Evolutionary conservation across 78 protist genomes (phyloP), one percentile per base, ranked within the genome.

Genomic region (Dictyostelium brefeldianum): DNA sequence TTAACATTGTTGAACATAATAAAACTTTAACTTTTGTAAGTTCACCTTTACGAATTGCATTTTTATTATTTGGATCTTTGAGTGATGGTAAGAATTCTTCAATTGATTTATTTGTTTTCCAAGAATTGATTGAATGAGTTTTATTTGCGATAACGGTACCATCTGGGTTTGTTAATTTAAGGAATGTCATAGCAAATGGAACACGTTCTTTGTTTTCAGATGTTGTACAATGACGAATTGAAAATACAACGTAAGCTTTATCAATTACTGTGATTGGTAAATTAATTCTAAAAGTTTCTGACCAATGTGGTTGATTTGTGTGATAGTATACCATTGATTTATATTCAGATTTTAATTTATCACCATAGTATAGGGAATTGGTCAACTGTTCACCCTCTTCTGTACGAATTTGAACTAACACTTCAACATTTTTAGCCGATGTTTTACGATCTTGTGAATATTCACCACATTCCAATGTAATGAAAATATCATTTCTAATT

Each of bases 381-480:
- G 36, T 70, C 0, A 80, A 31, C 10, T 78, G 50, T 25, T 89
- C 89, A 59, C 94, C 94, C 14, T 75, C 81, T 46, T 80, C 94
- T 0, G 50, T 31, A 27, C 94, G 69, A 22, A 79, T 70, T 65
- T 89, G 94, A 6, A 89, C 89, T 11, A 81, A 41, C 1, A 89
- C 53, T 11, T 89, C 94, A 2, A 89, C 89, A 73, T 89, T 89
- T 48, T 81, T 89, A 14, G 83, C 83, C 0, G 57, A 53, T 12
- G 92, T 85, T 79, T 85, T 85, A 48, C 92, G 81, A 75, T 85
- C 92, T 36, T 85, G 92, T 15, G 92, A 85, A 31, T 85, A 85
- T 29, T 85, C 92, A 48, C 92, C 92, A 22, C 56, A 27, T 47
- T 85, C 92, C 8, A 85, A 18, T 25, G 92, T 85, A 8, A 85